Percentiles rank a stretch among this genome's conserved stretches.
Conservation (phyloP, 1,284 basidiomycete genomes). For the Trametes polyzona region DNA sequence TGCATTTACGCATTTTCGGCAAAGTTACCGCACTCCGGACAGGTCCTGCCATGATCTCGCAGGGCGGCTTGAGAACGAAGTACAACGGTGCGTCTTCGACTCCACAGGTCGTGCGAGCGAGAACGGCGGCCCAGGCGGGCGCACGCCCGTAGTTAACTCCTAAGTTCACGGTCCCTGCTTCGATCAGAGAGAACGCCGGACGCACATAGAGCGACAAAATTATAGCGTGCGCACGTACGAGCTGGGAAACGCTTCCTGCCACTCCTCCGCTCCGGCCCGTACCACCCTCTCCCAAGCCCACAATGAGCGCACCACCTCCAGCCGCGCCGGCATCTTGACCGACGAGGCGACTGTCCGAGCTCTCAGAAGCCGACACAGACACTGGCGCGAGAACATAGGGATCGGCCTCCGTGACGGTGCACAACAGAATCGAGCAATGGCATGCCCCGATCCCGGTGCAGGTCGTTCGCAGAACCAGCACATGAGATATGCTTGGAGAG, state of each 20-base stretch:
- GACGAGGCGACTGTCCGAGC: neutral
- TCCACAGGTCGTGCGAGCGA: slow-evolving; percentile 6
- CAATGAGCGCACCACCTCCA: neutral
- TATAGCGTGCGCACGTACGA: neutral
- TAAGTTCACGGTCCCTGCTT: neutral
- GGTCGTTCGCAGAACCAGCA: neutral
- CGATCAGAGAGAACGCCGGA: neutral
- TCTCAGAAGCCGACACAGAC: neutral
- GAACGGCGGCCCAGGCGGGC: neutral
- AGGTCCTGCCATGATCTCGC: neutral
- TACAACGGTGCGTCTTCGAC: neutral
- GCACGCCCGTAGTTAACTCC: neutral
- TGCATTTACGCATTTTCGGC: neutral
- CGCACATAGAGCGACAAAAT: neutral
- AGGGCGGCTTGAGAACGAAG: neutral
- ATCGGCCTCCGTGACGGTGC: slow-evolving; percentile 3
- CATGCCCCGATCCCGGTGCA: slow-evolving; percentile 5
- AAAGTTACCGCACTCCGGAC: neutral
- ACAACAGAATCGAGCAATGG: slow-evolving; percentile 7
- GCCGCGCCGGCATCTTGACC: slow-evolving; percentile 10
- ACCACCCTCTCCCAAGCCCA: neutral
- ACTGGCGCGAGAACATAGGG: neutral
- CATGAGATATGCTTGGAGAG: neutral
- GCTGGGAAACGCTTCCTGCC: neutral
- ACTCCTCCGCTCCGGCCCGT: slow-evolving; percentile 4